A percentile compares a stretch with the other conserved stretches of the same genome.
phyloP scores from a whole-genome alignment of 129 eudicot genomes.

The Silybum marianum region DNA sequence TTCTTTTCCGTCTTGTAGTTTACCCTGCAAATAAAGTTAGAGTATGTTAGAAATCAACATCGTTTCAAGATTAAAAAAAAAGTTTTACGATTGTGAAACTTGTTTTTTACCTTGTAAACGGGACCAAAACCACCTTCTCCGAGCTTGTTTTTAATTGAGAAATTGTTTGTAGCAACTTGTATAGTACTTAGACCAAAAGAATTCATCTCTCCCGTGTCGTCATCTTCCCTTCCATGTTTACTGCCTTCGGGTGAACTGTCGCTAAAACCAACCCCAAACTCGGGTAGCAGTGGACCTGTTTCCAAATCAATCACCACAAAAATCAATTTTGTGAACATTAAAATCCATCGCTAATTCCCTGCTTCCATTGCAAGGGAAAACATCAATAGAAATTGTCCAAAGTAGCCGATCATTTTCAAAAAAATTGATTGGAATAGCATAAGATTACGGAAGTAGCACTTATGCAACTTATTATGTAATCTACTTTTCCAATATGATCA shows the following conservation, averaged over 20 bases:
- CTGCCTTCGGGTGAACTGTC: background rate
- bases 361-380: background rate
- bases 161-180: slow-evolving; percentile 29
- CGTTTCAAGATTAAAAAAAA: background rate
- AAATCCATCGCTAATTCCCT: background rate
- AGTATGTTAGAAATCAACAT: background rate
- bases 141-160: slow-evolving; percentile 27
- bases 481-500: no score
- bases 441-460: no score
- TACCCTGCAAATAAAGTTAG: background rate
- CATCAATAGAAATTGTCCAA: background rate
- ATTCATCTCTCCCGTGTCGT: slow-evolving; percentile 7
- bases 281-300: background rate
- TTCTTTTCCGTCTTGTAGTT: slow-evolving; percentile 27
- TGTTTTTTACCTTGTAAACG: slow-evolving; percentile 33
- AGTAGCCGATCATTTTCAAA: no score
- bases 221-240: background rate
- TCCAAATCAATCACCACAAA: background rate
- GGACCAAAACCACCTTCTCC: slow-evolving; percentile 50
- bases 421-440: no score
- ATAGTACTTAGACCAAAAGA: slow-evolving; percentile 2
- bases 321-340: background rate
- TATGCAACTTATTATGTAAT: no score
- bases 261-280: background rate
- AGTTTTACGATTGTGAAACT: background rate